These are phyloP conservation scores for Claviceps lovelessii DNA, from an alignment of 2,329 filamentous ascomycete genomes.

Conservation along the genomic window DNA sequence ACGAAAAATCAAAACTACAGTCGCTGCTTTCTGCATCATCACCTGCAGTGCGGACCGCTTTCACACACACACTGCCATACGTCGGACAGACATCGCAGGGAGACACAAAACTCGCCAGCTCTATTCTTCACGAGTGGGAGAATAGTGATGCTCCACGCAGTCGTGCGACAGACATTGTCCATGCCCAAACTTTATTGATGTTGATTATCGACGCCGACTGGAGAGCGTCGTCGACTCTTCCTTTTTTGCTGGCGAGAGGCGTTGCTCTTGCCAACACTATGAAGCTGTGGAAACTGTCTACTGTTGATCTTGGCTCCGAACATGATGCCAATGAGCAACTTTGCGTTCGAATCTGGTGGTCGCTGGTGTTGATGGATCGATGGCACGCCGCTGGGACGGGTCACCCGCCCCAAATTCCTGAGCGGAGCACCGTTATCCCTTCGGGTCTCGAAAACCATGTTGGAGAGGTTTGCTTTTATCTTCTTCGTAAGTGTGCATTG, in stretches of 20 bases:
- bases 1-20: conserved; percentile 40
- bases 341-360: conserved; percentile 55
- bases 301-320: conserved; percentile 35
- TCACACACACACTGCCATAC: conserved; percentile 47
- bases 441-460: conserved; percentile 45
- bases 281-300: conserved; percentile 35
- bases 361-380: conserved; percentile 54
- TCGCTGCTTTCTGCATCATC: conserved; percentile 43
- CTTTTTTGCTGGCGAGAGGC: conserved; percentile 46
- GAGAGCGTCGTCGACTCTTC: conserved; percentile 31
- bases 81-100: conserved; percentile 28
- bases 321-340: conserved; percentile 48
- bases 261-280: conserved; percentile 52
- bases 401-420: conserved; percentile 46
- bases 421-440: conserved; percentile 44
- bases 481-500: conserved; percentile 39
- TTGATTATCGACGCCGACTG: conserved; percentile 51
- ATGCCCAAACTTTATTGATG: conserved; percentile 52
- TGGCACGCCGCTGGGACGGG: conserved; percentile 59
- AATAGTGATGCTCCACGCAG: conserved; percentile 24
- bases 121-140: conserved; percentile 39
- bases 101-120: conserved; percentile 30
- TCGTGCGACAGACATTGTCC: conserved; percentile 35
- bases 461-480: conserved; percentile 48
- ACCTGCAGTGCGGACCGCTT: conserved; percentile 44